A percentile compares a stretch with the other conserved stretches of the same genome.
Conservation (phyloP, 768 basidiomycete species). For the Gymnopilus junonius region DNA sequence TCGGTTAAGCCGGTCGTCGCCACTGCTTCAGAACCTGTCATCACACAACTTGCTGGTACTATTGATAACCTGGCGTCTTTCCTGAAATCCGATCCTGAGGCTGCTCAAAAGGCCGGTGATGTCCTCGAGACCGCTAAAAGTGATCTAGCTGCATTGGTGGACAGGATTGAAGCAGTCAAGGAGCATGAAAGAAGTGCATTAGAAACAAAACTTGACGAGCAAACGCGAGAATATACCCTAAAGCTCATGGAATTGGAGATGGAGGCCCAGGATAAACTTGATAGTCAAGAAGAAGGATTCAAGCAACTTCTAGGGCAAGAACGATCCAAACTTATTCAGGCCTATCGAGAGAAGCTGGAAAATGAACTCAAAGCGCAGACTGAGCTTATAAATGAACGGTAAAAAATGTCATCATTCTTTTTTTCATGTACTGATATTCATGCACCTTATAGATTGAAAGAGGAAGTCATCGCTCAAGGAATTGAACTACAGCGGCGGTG, state of each 20-base stretch:
- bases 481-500: conserved; percentile 97
- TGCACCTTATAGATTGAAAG: conserved; percentile 68
- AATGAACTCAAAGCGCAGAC: conserved; percentile 86
- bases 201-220: conserved; percentile 71
- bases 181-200: conserved; percentile 77
- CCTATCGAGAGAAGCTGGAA: conserved; percentile 87
- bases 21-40: conserved; percentile 86
- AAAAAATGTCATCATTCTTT: conserved; percentile 21
- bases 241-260: conserved; percentile 85
- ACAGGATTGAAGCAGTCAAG: conserved; percentile 78
- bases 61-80: conserved; percentile 92
- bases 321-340: conserved; percentile 67
- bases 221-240: conserved; percentile 80
- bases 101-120: conserved; percentile 67
- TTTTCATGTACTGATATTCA: conserved; percentile 3
- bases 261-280: conserved; percentile 84
- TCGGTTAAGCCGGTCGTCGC: conserved; percentile 82
- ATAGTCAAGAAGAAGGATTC: conserved; percentile 86
- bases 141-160: conserved; percentile 79
- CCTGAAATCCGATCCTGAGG: conserved; percentile 73
- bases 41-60: conserved; percentile 87
- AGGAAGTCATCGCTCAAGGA: conserved; percentile 95
- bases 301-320: conserved; percentile 82
- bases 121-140: conserved; percentile 81
- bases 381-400: conserved; percentile 95